Conservation (phyloP, 805 yeast genomes). For the Ascoidea asiatica region DNA sequence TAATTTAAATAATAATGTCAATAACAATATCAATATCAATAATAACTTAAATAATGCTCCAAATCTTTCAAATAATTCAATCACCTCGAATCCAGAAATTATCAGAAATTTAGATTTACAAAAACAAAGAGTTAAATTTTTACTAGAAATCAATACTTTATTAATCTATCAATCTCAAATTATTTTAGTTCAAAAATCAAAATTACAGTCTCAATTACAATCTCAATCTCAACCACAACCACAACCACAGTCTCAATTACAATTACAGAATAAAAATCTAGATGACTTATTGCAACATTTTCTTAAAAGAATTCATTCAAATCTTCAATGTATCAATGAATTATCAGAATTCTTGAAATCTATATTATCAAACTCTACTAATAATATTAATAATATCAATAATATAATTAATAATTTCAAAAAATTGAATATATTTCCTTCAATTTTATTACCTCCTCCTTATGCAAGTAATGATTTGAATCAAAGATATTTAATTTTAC, state of each 20-base stretch:
- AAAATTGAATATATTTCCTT: constrained; percentile 24
- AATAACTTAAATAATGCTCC: background rate
- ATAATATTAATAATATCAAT: no score
- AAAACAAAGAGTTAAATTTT: constrained; percentile 20
- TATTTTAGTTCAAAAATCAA: constrained; percentile 3
- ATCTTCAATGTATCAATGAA: constrained; percentile 11
- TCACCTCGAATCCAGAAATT: no score
- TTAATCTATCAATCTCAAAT: constrained; percentile 18
- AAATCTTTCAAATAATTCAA: no score
- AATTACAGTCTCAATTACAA: constrained; percentile 15
- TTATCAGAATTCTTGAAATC: constrained; percentile 9
- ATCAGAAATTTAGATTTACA: background rate
- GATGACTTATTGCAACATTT: constrained; percentile 20
- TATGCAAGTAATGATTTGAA: constrained; percentile 36
- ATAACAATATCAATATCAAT: background rate
- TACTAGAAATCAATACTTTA: constrained; percentile 21
- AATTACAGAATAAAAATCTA: constrained; percentile 10
- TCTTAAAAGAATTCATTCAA: constrained; percentile 22
- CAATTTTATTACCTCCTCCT: constrained; percentile 38
- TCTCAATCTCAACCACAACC: constrained; percentile 8
- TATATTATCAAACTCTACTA: no score
- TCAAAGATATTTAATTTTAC: constrained; percentile 31
- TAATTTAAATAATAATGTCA: background rate
- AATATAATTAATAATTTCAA: constrained; percentile 11
- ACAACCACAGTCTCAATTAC: constrained; percentile 8